A percentile compares a stretch with the other conserved stretches of the same genome.
These are phyloP conservation scores for Homolaphlyctis polyrhiza DNA, from an alignment of 371 early-diverging fungal species.

Conservation along the genomic window DNA sequence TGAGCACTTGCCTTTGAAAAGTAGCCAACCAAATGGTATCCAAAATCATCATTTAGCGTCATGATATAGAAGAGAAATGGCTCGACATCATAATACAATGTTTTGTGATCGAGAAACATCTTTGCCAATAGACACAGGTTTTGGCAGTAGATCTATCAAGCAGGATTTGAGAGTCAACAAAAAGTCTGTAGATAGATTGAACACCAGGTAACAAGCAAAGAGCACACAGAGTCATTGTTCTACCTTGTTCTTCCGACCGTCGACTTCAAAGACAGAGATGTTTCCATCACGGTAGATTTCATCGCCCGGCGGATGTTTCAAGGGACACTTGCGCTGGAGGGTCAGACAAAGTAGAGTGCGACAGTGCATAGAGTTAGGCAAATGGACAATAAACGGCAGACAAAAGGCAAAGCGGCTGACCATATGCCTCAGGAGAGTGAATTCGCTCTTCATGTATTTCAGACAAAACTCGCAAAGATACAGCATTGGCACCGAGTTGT, in stretches of 20 bases:
- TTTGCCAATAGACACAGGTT: constrained; percentile 97
- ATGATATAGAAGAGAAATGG: constrained; percentile 98
- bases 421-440: constrained; percentile 64
- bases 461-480: constrained; percentile 98
- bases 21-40: constrained; percentile 96
- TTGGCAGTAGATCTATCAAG: constrained; percentile 83
- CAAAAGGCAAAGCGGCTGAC: constrained; percentile 19
- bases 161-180: no score
- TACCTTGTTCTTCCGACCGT: constrained; percentile 87
- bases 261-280: constrained; percentile 91
- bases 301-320: constrained; percentile 94
- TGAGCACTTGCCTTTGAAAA: constrained; percentile 91
- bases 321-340: constrained; percentile 64
- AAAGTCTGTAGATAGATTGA: constrained; percentile 8
- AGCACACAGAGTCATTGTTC: background rate
- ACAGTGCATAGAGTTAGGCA: background rate
- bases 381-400: background rate
- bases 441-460: constrained; percentile 83
- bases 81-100: constrained; percentile 98
- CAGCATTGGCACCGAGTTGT: constrained; percentile 59
- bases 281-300: constrained; percentile 95
- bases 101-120: constrained; percentile 99
- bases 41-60: constrained; percentile 69
- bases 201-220: background rate
- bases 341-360: constrained; percentile 11